phyloP scores from a whole-genome alignment of 2,329 filamentous ascomycete genomes.

The Epichloe hybrida region DNA sequence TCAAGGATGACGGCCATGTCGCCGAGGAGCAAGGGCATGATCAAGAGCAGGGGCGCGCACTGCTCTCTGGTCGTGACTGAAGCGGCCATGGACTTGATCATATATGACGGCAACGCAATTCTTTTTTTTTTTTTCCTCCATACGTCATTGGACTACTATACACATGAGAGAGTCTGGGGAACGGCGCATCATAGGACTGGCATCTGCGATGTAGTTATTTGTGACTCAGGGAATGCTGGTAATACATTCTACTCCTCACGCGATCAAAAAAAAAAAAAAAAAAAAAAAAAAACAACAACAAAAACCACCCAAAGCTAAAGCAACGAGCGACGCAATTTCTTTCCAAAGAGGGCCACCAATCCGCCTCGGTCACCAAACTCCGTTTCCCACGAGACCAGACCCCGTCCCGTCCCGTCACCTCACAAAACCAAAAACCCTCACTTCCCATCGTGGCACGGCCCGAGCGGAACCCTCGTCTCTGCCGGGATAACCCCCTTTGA shows the following conservation, averaged over 20 bases:
- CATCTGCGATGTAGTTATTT: too few relatives aligned
- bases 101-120: not conserved
- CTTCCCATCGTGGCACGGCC: conserved; percentile 12
- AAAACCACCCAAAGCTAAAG: not conserved
- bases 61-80: not conserved
- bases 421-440: not conserved
- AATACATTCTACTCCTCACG: not conserved
- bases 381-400: too few relatives aligned
- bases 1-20: conserved; percentile 44
- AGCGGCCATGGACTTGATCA: not conserved
- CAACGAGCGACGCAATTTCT: not conserved
- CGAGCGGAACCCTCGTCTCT: conserved; percentile 20
- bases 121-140: too few relatives aligned
- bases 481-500: conserved; percentile 22
- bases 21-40: conserved; percentile 25
- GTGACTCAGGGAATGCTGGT: too few relatives aligned
- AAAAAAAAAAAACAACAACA: not conserved
- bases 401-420: too few relatives aligned
- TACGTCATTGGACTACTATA: too few relatives aligned
- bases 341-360: too few relatives aligned
- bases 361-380: too few relatives aligned
- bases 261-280: too few relatives aligned
- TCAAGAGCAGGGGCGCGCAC: conserved; percentile 19
- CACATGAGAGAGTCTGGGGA: too few relatives aligned
- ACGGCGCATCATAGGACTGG: too few relatives aligned